These are phyloP conservation scores for Picochlorum sp. DNA, from an alignment of 139 green algal genomes.

Conservation along the genomic window DNA sequence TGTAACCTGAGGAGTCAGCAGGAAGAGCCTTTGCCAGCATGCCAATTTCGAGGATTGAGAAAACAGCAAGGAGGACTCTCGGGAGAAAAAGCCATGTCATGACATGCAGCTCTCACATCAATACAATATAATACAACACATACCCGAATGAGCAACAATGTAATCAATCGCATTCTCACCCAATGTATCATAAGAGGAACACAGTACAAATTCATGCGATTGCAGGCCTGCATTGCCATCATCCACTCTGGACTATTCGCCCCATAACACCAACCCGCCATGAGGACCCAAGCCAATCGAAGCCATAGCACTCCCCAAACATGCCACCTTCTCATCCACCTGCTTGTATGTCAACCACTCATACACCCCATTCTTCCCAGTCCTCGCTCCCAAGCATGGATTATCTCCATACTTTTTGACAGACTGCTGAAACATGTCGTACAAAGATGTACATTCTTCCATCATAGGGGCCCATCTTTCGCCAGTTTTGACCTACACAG, in stretches of 20 bases:
- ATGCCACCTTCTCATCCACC: constrained; percentile 15
- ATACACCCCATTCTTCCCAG: constrained; percentile 22
- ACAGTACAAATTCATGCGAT: constrained; percentile 69
- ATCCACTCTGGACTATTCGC: constrained; percentile 88
- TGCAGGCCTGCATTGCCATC: constrained; percentile 91
- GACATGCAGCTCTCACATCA: not conserved
- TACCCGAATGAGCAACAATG: constrained; percentile 72
- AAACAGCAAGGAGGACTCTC: constrained; percentile 47
- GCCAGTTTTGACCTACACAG: constrained; percentile 20
- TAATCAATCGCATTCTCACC: constrained; percentile 85
- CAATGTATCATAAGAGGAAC: constrained; percentile 95
- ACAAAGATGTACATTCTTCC: constrained; percentile 45
- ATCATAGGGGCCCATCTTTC: constrained; percentile 53
- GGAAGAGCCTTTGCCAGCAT: constrained; percentile 46
- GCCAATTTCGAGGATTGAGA: constrained; percentile 51
- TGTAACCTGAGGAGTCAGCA: constrained; percentile 46
- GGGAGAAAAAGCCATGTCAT: not conserved
- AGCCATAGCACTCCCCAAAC: constrained; percentile 32
- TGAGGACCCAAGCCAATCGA: constrained; percentile 31
- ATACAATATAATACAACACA: not conserved
- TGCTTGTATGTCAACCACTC: constrained; percentile 44
- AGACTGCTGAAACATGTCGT: constrained; percentile 57
- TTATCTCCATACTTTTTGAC: constrained; percentile 43
- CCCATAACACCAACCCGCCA: constrained; percentile 59
- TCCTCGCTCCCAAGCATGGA: constrained; percentile 45